Percentiles rank a stretch among this genome's conserved stretches.
These are phyloP conservation scores for Thozetella sp. DNA, from an alignment of 495 filamentous ascomycete genomes.

Conservation along the genomic window DNA sequence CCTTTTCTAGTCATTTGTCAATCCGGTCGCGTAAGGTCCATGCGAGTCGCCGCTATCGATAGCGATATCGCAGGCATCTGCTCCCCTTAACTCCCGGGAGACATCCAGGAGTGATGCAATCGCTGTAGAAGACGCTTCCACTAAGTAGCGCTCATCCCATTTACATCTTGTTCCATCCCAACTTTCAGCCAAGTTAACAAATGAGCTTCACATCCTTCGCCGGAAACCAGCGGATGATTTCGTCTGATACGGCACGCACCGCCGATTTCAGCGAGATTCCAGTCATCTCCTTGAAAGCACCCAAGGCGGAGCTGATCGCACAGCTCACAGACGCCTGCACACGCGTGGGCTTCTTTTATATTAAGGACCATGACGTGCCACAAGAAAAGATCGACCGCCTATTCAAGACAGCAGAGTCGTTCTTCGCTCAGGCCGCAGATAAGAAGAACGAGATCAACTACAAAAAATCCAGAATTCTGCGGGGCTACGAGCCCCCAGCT, in stretches of 20 bases:
- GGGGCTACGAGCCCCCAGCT: too few species aligned
- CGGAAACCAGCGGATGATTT: not conserved
- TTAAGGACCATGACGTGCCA: too few species aligned
- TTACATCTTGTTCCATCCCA: not conserved
- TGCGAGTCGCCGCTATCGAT: not conserved
- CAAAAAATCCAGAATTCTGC: too few species aligned
- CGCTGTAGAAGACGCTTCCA: not conserved
- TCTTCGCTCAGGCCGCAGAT: too few species aligned
- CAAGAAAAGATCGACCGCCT: too few species aligned
- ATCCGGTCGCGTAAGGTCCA: too few species aligned
- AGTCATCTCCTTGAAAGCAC: not conserved
- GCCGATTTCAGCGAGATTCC: not conserved
- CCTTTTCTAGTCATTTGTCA: too few species aligned
- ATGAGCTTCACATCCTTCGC: not conserved
- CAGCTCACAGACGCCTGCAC: not conserved
- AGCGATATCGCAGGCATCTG: not conserved
- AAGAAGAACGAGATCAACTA: too few species aligned
- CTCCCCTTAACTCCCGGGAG: too few species aligned
- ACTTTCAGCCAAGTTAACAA: not conserved
- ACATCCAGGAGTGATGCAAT: too few species aligned
- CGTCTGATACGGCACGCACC: not conserved
- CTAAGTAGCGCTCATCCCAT: not conserved
- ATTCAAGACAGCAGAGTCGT: too few species aligned
- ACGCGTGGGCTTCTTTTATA: too few species aligned
- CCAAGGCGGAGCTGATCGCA: not conserved